Conservation (phyloP, 441 rosid species). For the Isatis lusitanica region DNA sequence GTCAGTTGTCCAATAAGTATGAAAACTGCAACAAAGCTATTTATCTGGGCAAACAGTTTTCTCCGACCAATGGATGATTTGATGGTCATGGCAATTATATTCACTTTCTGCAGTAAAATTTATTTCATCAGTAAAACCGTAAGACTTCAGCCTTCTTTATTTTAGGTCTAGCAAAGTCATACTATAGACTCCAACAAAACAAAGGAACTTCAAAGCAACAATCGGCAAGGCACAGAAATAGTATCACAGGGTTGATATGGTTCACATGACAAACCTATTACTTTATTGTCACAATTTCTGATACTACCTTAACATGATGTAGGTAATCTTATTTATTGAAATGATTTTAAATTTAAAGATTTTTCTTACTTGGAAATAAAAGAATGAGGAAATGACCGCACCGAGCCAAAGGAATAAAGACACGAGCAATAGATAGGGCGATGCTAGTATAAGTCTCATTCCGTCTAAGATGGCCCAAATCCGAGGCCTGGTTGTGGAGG, state of each 20-base stretch:
- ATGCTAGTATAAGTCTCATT: conserved; percentile 70
- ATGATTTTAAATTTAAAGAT: neutral
- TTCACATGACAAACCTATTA: conserved; percentile 2
- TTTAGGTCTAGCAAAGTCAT: neutral
- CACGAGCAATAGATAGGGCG: conserved; percentile 73
- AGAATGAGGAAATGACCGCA: conserved; percentile 92
- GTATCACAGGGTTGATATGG: neutral
- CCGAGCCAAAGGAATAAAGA: conserved; percentile 92
- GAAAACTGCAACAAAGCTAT: conserved; percentile 88
- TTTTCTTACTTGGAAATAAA: conserved; percentile 83
- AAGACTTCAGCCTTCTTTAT: neutral
- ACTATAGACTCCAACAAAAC: neutral
- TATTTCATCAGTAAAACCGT: conserved; percentile 11
- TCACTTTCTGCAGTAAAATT: conserved; percentile 70
- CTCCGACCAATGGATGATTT: conserved; percentile 78
- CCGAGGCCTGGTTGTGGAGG: conserved; percentile 53
- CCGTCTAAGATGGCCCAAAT: conserved; percentile 82
- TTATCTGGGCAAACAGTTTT: conserved; percentile 86
- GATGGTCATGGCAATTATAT: conserved; percentile 76
- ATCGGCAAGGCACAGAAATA: neutral
- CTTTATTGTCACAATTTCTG: neutral
- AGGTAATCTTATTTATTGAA: neutral
- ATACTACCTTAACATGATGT: neutral
- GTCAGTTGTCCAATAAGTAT: conserved; percentile 93
- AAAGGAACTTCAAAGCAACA: neutral